Evolutionary conservation across 169 alveolate genomes (phyloP).

Genomic region (Eimeria praecox): DNA sequence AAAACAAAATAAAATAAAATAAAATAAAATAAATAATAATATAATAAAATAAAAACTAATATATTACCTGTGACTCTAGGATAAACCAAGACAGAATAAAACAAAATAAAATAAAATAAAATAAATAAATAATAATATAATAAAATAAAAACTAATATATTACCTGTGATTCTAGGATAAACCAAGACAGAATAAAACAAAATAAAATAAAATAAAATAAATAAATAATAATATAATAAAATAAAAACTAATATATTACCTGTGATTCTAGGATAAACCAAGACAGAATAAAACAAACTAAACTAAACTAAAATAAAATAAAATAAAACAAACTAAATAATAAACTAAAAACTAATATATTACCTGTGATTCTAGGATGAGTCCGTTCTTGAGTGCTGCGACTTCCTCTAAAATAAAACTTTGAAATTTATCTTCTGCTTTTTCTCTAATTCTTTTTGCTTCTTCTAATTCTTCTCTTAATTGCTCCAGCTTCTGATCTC

Average conservation of each 20-base stretch:
- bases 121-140: not conserved
- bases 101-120: not conserved
- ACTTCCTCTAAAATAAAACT: constrained; percentile 81
- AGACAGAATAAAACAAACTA: too few species aligned
- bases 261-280: too few species aligned
- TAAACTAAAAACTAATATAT: too few species aligned
- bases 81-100: too few species aligned
- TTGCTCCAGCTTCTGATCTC: constrained; percentile 78
- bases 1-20: not conserved
- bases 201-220: too few species aligned
- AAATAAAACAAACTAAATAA: too few species aligned
- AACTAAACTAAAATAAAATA: too few species aligned
- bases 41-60: too few species aligned
- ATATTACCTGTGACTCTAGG: not conserved
- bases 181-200: too few species aligned
- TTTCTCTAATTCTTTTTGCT: constrained; percentile 75
- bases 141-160: not conserved
- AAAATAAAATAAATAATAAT: not conserved
- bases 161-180: too few species aligned
- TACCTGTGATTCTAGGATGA: constrained; percentile 82
- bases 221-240: too few species aligned
- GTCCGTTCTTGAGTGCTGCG: constrained; percentile 80
- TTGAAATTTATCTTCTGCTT: constrained; percentile 82
- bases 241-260: too few species aligned
- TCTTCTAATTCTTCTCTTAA: constrained; percentile 76